Conservation (phyloP, 257 asterid species). For the Apocynum venetum region DNA sequence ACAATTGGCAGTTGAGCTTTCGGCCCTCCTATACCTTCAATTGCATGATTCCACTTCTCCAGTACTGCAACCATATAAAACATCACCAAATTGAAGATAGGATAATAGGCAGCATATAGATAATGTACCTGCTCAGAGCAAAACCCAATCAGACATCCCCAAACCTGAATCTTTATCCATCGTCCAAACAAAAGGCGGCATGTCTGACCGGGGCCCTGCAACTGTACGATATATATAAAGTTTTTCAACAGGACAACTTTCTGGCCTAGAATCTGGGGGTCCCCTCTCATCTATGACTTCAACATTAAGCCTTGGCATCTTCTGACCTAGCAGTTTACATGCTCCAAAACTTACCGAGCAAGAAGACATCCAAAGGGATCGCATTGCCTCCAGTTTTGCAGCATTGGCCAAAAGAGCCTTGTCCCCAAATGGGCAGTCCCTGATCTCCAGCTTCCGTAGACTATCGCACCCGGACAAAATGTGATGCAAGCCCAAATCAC, state of each 20-base stretch:
- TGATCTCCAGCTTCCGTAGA: slow-evolving; percentile 84
- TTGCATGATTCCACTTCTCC: slow-evolving; percentile 24
- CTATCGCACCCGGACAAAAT: slow-evolving; percentile 86
- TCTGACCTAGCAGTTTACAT: slow-evolving; percentile 76
- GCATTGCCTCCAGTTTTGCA: slow-evolving; percentile 98
- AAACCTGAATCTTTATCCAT: slow-evolving; percentile 46
- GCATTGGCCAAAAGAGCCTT: slow-evolving; percentile 92
- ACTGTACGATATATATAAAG: slow-evolving; percentile 79
- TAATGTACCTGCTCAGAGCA: slow-evolving; percentile 39
- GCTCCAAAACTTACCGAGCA: slow-evolving; percentile 91
- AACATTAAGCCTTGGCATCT: slow-evolving; percentile 77
- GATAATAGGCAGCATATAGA: slow-evolving; percentile 21
- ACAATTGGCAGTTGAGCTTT: slow-evolving; percentile 50
- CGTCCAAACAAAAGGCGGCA: slow-evolving; percentile 83
- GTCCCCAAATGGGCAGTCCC: slow-evolving; percentile 98
- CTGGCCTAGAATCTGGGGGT: slow-evolving; percentile 72
- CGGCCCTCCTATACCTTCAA: slow-evolving; percentile 17
- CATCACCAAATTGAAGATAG: slow-evolving; percentile 30
- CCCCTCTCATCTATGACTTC: slow-evolving; percentile 94
- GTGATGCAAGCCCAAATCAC: slow-evolving; percentile 82
- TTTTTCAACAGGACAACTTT: slow-evolving; percentile 66
- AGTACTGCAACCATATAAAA: slow-evolving; percentile 36
- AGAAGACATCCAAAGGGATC: slow-evolving; percentile 99
- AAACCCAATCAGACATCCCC: slow-evolving; percentile 30
- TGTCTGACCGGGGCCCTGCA: slow-evolving; percentile 76